These are phyloP conservation scores for Melastoma candidum DNA, from an alignment of 441 rosid species.

Conservation along the genomic window DNA sequence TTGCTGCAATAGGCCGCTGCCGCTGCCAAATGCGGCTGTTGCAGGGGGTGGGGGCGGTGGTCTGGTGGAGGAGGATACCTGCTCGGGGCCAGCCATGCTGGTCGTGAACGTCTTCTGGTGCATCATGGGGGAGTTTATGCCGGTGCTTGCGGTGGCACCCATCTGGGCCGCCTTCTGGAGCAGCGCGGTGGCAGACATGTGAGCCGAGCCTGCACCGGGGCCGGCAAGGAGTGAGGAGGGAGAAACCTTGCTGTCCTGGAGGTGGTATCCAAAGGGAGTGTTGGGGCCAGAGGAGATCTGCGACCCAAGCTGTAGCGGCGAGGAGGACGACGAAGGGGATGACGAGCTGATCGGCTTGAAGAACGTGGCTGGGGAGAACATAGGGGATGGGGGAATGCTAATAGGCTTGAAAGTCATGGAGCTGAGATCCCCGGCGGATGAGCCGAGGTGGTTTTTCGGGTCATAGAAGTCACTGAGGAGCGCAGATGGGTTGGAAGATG, in stretches of 20 bases:
- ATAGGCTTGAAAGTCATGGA: conserved; percentile 49
- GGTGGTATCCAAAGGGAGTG: conserved; percentile 21
- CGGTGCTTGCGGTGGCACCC: conserved; percentile 55
- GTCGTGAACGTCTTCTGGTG: conserved; percentile 40
- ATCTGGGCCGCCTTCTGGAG: conserved; percentile 54
- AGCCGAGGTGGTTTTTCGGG: conserved; percentile 36
- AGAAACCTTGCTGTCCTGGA: conserved; percentile 32
- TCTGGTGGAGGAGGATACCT: conserved; percentile 20
- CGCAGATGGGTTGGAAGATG: conserved; percentile 13
- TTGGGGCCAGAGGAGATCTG: conserved; percentile 22
- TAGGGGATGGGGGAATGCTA: conserved; percentile 26
- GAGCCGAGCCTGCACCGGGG: conserved; percentile 21
- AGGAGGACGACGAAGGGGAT: conserved; percentile 29
- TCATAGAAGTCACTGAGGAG: conserved; percentile 38
- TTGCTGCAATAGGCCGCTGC: conserved; percentile 13
- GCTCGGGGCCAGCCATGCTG: conserved; percentile 33
- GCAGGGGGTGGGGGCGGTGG: conserved; percentile 11
- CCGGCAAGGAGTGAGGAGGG: neutral
- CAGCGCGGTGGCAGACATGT: conserved; percentile 53
- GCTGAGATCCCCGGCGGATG: conserved; percentile 41
- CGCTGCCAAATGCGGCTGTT: neutral
- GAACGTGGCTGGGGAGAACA: conserved; percentile 51
- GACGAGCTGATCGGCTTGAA: conserved; percentile 29
- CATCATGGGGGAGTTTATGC: conserved; percentile 58
- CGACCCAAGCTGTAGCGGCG: conserved; percentile 53